Conservation (phyloP, 306 rosid genomes). For the Gleditsia sinensis region DNA sequence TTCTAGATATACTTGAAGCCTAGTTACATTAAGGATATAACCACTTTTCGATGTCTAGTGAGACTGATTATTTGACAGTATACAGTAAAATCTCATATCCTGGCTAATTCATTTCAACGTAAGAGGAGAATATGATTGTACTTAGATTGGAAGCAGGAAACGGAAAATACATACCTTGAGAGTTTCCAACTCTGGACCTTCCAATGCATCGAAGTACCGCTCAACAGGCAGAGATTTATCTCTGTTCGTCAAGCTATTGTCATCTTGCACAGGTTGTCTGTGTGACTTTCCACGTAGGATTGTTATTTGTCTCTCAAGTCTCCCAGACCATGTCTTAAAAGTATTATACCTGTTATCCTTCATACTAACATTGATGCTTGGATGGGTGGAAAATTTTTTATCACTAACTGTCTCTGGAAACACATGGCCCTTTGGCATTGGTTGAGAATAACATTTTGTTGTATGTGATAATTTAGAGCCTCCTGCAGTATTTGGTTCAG, state of each 20-base stretch:
- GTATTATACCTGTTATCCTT: conserved; percentile 71
- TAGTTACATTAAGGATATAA: neutral
- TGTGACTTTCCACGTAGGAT: conserved; percentile 62
- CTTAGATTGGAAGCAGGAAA: neutral
- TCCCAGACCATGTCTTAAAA: conserved; percentile 83
- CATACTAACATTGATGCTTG: conserved; percentile 36
- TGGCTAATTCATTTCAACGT: neutral
- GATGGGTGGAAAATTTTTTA: conserved; percentile 29
- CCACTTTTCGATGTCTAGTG: neutral
- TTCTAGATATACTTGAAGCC: neutral
- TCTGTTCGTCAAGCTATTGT: conserved; percentile 14
- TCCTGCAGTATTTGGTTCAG: neutral
- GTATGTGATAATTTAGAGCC: conserved; percentile 29
- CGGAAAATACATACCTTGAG: too few species aligned
- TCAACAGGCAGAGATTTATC: conserved; percentile 60
- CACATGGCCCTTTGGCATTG: conserved; percentile 48
- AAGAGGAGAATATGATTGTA: neutral
- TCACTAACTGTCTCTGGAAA: conserved; percentile 17
- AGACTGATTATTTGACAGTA: neutral
- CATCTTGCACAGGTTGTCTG: conserved; percentile 24
- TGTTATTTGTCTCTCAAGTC: conserved; percentile 72
- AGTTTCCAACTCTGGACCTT: conserved; percentile 73
- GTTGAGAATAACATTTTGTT: conserved; percentile 70
- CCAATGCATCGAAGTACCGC: conserved; percentile 70
- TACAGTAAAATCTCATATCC: too few species aligned